Percentiles rank a stretch among this genome's conserved stretches.
These are phyloP conservation scores for Balakata baccata DNA, from an alignment of 345 rosid genomes.

Conservation along the genomic window DNA sequence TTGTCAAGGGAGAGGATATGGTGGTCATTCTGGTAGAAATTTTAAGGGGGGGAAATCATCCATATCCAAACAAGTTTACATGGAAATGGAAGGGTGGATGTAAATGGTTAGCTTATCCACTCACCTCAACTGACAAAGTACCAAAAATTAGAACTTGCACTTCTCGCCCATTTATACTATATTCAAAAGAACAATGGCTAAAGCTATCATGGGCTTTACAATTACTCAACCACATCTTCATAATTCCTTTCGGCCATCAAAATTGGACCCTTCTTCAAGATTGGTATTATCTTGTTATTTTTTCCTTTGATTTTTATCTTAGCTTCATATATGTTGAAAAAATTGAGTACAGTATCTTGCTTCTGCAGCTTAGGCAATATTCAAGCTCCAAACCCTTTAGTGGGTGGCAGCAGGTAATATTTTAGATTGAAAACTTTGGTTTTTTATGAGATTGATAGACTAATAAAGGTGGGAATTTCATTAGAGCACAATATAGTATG, in stretches of 20 bases:
- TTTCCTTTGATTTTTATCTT: too few relatives aligned
- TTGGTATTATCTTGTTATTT: slow-evolving; percentile 25
- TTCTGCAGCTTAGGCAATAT: slow-evolving; percentile 43
- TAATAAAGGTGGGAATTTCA: background rate
- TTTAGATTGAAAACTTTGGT: background rate
- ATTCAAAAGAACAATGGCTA: too few relatives aligned
- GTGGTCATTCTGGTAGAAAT: too few relatives aligned
- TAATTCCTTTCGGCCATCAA: slow-evolving; percentile 24
- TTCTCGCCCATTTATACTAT: too few relatives aligned
- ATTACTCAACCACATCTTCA: slow-evolving; percentile 33
- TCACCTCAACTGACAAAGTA: too few relatives aligned
- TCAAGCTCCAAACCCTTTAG: slow-evolving; percentile 33
- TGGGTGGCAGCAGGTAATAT: slow-evolving; percentile 31
- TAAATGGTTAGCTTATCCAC: too few relatives aligned
- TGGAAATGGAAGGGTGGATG: too few relatives aligned
- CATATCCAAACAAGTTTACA: too few relatives aligned
- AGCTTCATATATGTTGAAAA: background rate
- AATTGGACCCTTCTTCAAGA: slow-evolving; percentile 32
- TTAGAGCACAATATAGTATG: background rate
- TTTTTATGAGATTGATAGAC: background rate
- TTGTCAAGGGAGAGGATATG: too few relatives aligned
- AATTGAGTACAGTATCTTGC: background rate
- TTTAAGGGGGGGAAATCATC: too few relatives aligned
- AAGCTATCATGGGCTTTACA: slow-evolving; percentile 38
- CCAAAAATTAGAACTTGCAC: too few relatives aligned